A percentile compares a stretch with the other conserved stretches of the same genome.
Conservation (phyloP, 768 basidiomycete genomes). For the Royoungia palumana region DNA sequence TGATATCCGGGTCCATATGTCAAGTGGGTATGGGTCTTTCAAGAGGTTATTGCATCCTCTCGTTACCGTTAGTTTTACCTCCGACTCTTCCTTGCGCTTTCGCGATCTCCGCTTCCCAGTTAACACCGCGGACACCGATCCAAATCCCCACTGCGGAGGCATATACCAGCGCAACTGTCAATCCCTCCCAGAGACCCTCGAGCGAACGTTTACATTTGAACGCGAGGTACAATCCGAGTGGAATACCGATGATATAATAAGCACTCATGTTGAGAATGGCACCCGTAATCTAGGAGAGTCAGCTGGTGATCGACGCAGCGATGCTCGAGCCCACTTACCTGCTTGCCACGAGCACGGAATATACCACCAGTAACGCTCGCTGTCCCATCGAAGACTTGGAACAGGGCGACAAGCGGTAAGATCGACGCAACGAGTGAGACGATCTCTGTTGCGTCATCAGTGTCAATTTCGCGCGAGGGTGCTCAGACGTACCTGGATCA, state of each 20-base stretch:
- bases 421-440: slow-evolving; percentile 51
- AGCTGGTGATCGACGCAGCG: neutral
- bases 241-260: slow-evolving; percentile 83
- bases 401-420: slow-evolving; percentile 71
- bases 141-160: slow-evolving; percentile 55
- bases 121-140: slow-evolving; percentile 47
- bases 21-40: too few relatives aligned
- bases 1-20: too few relatives aligned
- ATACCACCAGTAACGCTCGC: slow-evolving; percentile 69
- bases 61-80: slow-evolving; percentile 42
- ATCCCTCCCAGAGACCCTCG: slow-evolving; percentile 80
- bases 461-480: neutral
- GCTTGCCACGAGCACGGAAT: slow-evolving; percentile 79
- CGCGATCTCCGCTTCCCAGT: slow-evolving; percentile 64
- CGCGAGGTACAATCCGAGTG: slow-evolving; percentile 74
- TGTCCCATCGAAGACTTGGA: slow-evolving; percentile 84
- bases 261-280: slow-evolving; percentile 61
- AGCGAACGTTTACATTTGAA: slow-evolving; percentile 59
- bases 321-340: slow-evolving; percentile 35
- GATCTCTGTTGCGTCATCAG: slow-evolving; percentile 39
- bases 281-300: slow-evolving; percentile 50
- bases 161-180: slow-evolving; percentile 66
- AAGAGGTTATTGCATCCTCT: neutral
- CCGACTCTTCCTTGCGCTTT: slow-evolving; percentile 14
- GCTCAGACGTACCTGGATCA: slow-evolving; percentile 44